Percentiles rank a stretch among this genome's conserved stretches.
phyloP scores from a whole-genome alignment of 768 basidiomycete genomes.

The Mycena leptocephala region DNA sequence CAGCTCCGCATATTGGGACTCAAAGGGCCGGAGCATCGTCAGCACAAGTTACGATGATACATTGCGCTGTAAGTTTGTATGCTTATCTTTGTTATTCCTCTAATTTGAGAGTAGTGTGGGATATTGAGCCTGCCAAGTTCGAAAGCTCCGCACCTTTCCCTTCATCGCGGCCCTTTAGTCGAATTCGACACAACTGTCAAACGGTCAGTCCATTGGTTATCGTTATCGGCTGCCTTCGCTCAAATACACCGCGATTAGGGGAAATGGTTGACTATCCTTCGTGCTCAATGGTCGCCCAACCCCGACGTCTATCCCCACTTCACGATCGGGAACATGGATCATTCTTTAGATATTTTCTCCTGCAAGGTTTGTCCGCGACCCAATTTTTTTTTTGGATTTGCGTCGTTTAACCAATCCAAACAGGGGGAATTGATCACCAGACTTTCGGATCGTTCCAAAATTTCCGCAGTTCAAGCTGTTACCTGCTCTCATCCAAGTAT shows the following conservation, averaged over 20 bases:
- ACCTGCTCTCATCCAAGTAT: conserved; percentile 87
- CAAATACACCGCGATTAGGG: conserved; percentile 63
- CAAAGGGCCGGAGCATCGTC: conserved; percentile 82
- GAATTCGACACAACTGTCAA: conserved; percentile 83
- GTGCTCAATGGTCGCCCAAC: conserved; percentile 86
- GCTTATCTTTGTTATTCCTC: background rate
- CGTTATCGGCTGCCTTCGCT: background rate
- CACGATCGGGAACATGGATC: conserved; percentile 89
- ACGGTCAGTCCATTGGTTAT: conserved; percentile 68
- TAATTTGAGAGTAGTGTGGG: conserved; percentile 75
- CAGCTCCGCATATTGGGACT: conserved; percentile 91
- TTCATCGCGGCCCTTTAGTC: conserved; percentile 74
- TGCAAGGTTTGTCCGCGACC: conserved; percentile 66
- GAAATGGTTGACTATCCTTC: conserved; percentile 85
- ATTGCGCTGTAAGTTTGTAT: conserved; percentile 71
- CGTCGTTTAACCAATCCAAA: background rate
- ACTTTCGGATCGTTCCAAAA: conserved; percentile 74
- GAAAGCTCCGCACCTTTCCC: conserved; percentile 66
- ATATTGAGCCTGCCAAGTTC: conserved; percentile 70
- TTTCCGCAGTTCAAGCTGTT: conserved; percentile 92
- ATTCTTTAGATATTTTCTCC: conserved; percentile 82
- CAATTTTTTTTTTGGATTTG: background rate
- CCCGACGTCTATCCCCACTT: conserved; percentile 89
- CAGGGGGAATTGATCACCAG: conserved; percentile 82
- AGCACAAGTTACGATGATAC: conserved; percentile 91